phyloP scores from a whole-genome alignment of 139 green algal genomes.

The Chlamydomonas applanata region DNA sequence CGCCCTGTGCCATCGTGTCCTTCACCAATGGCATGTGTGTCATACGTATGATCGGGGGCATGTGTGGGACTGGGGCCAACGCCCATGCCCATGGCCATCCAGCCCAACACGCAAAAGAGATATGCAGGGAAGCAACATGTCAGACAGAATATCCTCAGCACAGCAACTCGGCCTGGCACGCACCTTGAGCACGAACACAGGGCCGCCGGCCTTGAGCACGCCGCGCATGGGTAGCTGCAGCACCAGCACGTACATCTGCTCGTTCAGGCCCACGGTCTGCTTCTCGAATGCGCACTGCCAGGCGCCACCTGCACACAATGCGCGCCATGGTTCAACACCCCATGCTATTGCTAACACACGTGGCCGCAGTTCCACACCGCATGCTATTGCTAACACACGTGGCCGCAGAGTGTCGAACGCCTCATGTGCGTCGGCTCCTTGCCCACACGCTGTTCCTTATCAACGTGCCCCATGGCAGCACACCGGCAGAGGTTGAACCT shows the following conservation, averaged over 20 bases:
- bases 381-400: neutral
- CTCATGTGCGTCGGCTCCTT: too few relatives aligned
- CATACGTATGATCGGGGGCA: neutral
- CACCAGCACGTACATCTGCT: conserved; percentile 33
- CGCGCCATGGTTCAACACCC: too few relatives aligned
- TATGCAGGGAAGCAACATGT: neutral
- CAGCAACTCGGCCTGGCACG: neutral
- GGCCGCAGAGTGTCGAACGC: too few relatives aligned
- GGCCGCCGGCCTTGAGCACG: conserved; percentile 33
- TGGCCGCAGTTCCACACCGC: neutral
- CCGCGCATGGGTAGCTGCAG: conserved; percentile 36
- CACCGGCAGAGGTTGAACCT: too few relatives aligned
- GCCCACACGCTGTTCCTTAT: too few relatives aligned
- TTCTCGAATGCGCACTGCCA: conserved; percentile 41
- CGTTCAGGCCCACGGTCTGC: conserved; percentile 10
- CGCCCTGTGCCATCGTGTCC: neutral
- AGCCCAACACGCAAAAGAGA: too few relatives aligned
- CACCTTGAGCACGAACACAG: conserved; percentile 48
- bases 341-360: neutral
- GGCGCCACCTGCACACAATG: conserved; percentile 30
- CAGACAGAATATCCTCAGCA: neutral
- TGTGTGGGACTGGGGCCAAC: too few relatives aligned
- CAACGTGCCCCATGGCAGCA: too few relatives aligned
- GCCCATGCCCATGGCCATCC: too few relatives aligned
- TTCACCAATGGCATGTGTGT: neutral